Percentiles rank a stretch among this genome's conserved stretches.
phyloP scores from a whole-genome alignment of 768 basidiomycete genomes.

The Russula olivacea region DNA sequence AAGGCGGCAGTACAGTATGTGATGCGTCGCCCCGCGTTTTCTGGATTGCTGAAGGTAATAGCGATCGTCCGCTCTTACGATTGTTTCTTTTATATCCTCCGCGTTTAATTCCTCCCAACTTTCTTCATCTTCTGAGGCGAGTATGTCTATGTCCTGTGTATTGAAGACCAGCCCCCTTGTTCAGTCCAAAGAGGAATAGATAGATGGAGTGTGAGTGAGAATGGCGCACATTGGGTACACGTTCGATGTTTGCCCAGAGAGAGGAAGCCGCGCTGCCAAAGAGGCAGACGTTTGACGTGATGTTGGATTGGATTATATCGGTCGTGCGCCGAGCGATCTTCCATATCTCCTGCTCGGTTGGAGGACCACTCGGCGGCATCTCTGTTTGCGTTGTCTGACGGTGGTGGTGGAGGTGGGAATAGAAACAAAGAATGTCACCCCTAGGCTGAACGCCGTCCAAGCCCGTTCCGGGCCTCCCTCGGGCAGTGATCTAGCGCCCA shows the following conservation, averaged over 20 bases:
- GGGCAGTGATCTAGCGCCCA: no score
- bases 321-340: slow-evolving; percentile 15
- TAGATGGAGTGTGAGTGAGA: background rate
- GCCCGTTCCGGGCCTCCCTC: no score
- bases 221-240: slow-evolving; percentile 8
- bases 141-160: slow-evolving; percentile 9
- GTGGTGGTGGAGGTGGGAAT: background rate
- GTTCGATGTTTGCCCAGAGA: slow-evolving; percentile 8
- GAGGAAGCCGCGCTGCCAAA: slow-evolving; percentile 13
- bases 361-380: slow-evolving; percentile 3
- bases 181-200: background rate
- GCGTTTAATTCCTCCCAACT: no score
- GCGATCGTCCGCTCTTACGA: slow-evolving; percentile 1
- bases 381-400: background rate
- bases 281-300: background rate
- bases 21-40: background rate
- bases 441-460: no score
- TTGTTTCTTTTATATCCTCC: background rate
- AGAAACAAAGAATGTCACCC: background rate
- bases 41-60: slow-evolving; percentile 5
- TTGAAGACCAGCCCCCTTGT: background rate
- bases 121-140: background rate
- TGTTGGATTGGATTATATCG: background rate
- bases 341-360: slow-evolving; percentile 5
- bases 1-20: slow-evolving; percentile 8